Percentiles rank a stretch among this genome's conserved stretches.
Evolutionary conservation across 192 early-diverging fungal genomes (phyloP).

Genomic region (Mycoemilia scoparia): DNA sequence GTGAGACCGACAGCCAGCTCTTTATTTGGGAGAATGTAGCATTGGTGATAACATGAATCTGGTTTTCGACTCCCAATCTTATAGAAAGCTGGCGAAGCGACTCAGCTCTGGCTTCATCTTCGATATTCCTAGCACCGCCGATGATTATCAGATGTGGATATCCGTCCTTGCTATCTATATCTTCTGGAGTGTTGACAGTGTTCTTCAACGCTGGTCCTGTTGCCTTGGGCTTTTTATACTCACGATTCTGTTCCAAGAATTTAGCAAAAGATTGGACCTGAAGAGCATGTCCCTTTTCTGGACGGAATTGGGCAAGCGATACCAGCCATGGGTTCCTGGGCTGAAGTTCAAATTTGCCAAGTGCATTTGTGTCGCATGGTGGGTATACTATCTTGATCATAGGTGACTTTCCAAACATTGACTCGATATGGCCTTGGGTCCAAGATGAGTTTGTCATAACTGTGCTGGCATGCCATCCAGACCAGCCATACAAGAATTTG

Average conservation of each 20-base stretch:
- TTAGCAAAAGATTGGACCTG: constrained; percentile 60
- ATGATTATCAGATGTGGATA: constrained; percentile 53
- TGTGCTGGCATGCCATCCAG: constrained; percentile 59
- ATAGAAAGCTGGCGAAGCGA: constrained; percentile 28
- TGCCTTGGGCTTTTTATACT: constrained; percentile 8
- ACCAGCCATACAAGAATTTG: constrained; percentile 51
- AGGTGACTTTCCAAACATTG: constrained; percentile 49
- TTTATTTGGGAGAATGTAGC: constrained; percentile 51
- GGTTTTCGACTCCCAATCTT: constrained; percentile 39
- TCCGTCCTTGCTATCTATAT: neutral
- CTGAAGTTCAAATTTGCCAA: constrained; percentile 35
- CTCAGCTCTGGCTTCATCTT: constrained; percentile 51
- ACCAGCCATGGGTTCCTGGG: constrained; percentile 42
- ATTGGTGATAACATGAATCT: constrained; percentile 67
- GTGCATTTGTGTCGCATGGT: constrained; percentile 67
- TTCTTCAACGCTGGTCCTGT: too few species aligned
- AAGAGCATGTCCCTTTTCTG: constrained; percentile 81
- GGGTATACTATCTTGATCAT: constrained; percentile 66
- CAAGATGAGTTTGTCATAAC: constrained; percentile 95
- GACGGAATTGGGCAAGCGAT: constrained; percentile 90
- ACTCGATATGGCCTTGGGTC: constrained; percentile 80
- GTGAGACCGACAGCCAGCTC: constrained; percentile 35
- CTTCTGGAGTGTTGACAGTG: too few species aligned
- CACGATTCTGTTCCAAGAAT: constrained; percentile 40
- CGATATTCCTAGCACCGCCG: constrained; percentile 67